These are phyloP conservation scores for Pleurotus citrinopileatus DNA, from an alignment of 768 basidiomycete genomes.

Conservation along the genomic window DNA sequence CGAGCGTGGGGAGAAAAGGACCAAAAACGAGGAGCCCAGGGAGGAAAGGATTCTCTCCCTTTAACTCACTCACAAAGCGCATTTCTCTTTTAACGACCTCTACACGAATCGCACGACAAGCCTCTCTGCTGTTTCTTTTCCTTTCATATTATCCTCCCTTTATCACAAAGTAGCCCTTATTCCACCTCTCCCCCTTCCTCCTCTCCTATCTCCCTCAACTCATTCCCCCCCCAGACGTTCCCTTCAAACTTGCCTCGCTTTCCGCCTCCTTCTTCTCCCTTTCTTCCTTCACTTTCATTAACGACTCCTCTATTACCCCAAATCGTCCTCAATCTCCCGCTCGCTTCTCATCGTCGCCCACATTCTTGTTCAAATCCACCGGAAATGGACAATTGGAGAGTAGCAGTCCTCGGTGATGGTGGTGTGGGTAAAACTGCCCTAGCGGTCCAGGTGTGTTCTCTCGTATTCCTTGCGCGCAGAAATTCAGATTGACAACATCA, in stretches of 20 bases:
- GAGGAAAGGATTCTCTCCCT: background rate
- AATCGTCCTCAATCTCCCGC: slow-evolving; percentile 10
- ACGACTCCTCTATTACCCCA: slow-evolving; percentile 15
- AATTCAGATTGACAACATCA: slow-evolving; percentile 10
- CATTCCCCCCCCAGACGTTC: no score
- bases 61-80: background rate
- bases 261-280: slow-evolving; percentile 16
- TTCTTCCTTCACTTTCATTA: slow-evolving; percentile 17
- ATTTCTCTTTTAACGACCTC: slow-evolving; percentile 57
- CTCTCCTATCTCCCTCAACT: slow-evolving; percentile 16
- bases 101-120: slow-evolving; percentile 71
- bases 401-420: slow-evolving; percentile 94
- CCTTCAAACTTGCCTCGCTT: slow-evolving; percentile 14
- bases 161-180: slow-evolving; percentile 20
- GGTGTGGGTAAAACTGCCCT: slow-evolving; percentile 97
- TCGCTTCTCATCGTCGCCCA: background rate
- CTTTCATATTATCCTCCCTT: slow-evolving; percentile 30
- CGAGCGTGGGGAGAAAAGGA: background rate
- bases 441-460: slow-evolving; percentile 79
- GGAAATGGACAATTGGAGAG: slow-evolving; percentile 93
- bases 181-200: slow-evolving; percentile 14
- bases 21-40: no score
- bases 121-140: slow-evolving; percentile 42
- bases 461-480: slow-evolving; percentile 8
- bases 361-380: slow-evolving; percentile 3